phyloP scores from a whole-genome alignment of 1,284 basidiomycete species.

The Rhodotorula mucilaginosa region DNA sequence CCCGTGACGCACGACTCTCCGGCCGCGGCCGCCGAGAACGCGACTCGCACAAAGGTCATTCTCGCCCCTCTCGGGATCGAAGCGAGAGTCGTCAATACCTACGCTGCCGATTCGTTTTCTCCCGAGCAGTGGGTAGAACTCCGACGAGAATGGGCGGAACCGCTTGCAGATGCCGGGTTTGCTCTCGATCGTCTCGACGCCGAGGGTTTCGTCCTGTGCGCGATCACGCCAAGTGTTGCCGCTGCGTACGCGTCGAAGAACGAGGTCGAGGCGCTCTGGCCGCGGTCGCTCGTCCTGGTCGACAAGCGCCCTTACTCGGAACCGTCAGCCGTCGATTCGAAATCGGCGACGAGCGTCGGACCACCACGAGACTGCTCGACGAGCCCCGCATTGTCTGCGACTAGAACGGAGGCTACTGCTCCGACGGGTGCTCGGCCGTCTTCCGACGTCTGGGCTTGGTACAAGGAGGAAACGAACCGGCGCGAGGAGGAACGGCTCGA shows the following conservation, averaged over 20 bases:
- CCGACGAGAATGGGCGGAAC: conserved; percentile 13
- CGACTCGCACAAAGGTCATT: conserved; percentile 7
- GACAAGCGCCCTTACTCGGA: conserved; percentile 1
- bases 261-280: conserved; percentile 30
- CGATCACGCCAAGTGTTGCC: not conserved
- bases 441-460: conserved; percentile 22
- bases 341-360: not conserved
- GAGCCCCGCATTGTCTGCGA: not conserved
- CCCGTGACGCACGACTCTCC: not conserved
- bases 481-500: conserved; percentile 13
- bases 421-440: not conserved
- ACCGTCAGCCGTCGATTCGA: not conserved
- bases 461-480: conserved; percentile 17
- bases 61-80: conserved; percentile 25
- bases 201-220: conserved; percentile 27
- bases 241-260: not conserved
- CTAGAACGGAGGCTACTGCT: not conserved
- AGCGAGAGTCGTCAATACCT: conserved; percentile 11
- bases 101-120: not conserved
- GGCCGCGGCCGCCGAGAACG: not conserved
- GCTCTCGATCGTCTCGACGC: not conserved
- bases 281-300: conserved; percentile 24
- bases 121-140: not conserved
- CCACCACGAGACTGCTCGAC: not conserved
- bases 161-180: not conserved